phyloP scores from a whole-genome alignment of 1,284 basidiomycete species.

The Violaceomyces palustris region DNA sequence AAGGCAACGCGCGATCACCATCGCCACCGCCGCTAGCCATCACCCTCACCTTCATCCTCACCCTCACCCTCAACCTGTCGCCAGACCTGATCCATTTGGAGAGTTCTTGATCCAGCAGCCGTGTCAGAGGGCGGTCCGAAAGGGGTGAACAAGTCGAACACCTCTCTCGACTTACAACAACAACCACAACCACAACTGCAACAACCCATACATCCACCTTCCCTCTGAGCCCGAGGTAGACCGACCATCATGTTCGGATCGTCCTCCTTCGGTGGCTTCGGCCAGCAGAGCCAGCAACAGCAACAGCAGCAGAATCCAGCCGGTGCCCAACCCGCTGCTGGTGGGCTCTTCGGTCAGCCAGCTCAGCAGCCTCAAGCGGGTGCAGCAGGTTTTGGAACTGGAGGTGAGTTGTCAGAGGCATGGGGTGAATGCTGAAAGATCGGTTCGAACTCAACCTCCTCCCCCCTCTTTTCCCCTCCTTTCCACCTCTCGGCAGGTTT shows the following conservation, averaged over 20 bases:
- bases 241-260: conserved; percentile 33
- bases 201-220: neutral
- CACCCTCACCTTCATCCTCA: too few species aligned
- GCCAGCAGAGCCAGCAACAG: conserved; percentile 42
- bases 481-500: conserved; percentile 20
- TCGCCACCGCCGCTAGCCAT: too few species aligned
- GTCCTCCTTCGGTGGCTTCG: conserved; percentile 39
- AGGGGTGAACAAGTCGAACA: too few species aligned
- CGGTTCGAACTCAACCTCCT: too few species aligned
- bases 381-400: conserved; percentile 20
- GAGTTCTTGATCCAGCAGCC: too few species aligned
- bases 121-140: too few species aligned
- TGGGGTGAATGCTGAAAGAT: too few species aligned
- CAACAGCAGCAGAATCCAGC: conserved; percentile 48
- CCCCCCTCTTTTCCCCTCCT: neutral
- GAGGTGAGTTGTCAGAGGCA: conserved; percentile 27
- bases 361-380: conserved; percentile 46
- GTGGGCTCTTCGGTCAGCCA: conserved; percentile 52
- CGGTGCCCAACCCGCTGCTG: conserved; percentile 43
- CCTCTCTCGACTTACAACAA: conserved; percentile 1
- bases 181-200: conserved; percentile 1
- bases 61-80: too few species aligned
- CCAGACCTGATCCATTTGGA: too few species aligned
- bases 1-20: too few species aligned
- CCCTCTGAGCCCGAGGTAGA: too few species aligned